These are phyloP conservation scores for Solanum arcanum DNA, from an alignment of 257 asterid genomes.

Conservation along the genomic window DNA sequence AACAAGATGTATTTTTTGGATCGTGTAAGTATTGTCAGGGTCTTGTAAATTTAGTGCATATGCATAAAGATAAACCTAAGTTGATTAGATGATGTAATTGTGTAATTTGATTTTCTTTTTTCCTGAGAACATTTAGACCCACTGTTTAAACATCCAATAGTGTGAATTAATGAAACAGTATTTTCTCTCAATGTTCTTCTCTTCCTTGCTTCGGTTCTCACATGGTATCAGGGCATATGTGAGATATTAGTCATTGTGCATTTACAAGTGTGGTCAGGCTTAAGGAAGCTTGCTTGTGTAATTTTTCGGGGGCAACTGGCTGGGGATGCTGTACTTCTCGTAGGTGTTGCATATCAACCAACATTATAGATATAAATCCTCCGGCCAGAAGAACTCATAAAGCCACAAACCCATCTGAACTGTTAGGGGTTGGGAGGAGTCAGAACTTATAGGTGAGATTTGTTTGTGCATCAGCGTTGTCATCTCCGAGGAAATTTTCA, in stretches of 20 bases:
- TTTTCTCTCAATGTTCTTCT: not conserved
- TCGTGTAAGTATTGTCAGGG: not conserved
- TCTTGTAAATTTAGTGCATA: not conserved
- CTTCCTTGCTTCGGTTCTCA: not conserved
- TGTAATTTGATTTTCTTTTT: not conserved
- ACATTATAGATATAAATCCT: not conserved
- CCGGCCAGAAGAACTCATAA: not conserved
- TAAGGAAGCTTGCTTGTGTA: not conserved
- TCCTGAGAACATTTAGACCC: not conserved
- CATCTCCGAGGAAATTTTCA: not conserved
- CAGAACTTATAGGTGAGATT: not conserved
- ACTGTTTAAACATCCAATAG: not conserved
- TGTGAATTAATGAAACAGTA: not conserved
- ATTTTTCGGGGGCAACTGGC: not conserved
- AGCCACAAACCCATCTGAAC: not conserved
- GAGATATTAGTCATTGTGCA: not conserved
- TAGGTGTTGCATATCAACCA: not conserved
- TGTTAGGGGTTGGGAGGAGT: not conserved
- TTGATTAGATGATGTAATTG: not conserved
- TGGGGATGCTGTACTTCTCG: not conserved
- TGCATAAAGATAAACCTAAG: not conserved
- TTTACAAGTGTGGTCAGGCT: not conserved
- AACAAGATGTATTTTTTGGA: not conserved
- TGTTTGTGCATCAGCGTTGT: not conserved
- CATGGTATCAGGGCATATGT: not conserved